Base-by-base conservation (phyloP, 148 eudicot species). In the Rhododendron vialii region DNA sequence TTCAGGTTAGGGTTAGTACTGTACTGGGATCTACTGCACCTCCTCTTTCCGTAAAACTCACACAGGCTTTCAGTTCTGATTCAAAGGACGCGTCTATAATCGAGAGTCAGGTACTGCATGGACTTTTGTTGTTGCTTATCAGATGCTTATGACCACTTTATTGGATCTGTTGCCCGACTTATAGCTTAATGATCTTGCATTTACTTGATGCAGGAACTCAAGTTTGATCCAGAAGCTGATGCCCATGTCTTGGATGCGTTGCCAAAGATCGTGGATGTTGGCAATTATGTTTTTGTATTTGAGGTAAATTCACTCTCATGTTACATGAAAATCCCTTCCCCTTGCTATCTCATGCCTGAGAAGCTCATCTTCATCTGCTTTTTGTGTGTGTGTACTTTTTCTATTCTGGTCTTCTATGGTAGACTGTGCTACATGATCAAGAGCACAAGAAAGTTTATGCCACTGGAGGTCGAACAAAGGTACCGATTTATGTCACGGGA, bases 1-100 rank as follows among this genome's bases (percentile, higher is more conserved):
- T 41, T 86, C 91, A 97, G 98, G 99, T 97, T 57, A 91, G 89
- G 83, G 98, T 95, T 88, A 94, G 77, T 84, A 94, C 98, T 35
- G 95, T 95, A 47, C 86, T 97, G 87, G 99, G 99, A 82, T 94
- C 98, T 74, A 43, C 86, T 74, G 94, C 94, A 33, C 98, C 98
- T 86, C 91, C 95, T n/a, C 86, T 94, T 22, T 89, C 96, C 3
- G 96, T 97, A 77, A 93, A 93, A 88, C 92, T 97, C 59, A 78
- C 89, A 84, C 98, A 95, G 92, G 95, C 93, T 81, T 88, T 91
- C 86, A 89, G 81, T 74, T 87, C 93, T 90, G 92, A 86, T 83
- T 94, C 98, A 80, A 93, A 95, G 86, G 93, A 88, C 87, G 93
- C 92, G 85, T 92, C 98, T 24, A 78, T 94, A 26, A 90, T 93